Evolutionary conservation across 225 moss, liverwort and hornwort genomes (phyloP), one percentile per base, ranked within the genome.

Genomic region (Takakia lepidozioides): DNA sequence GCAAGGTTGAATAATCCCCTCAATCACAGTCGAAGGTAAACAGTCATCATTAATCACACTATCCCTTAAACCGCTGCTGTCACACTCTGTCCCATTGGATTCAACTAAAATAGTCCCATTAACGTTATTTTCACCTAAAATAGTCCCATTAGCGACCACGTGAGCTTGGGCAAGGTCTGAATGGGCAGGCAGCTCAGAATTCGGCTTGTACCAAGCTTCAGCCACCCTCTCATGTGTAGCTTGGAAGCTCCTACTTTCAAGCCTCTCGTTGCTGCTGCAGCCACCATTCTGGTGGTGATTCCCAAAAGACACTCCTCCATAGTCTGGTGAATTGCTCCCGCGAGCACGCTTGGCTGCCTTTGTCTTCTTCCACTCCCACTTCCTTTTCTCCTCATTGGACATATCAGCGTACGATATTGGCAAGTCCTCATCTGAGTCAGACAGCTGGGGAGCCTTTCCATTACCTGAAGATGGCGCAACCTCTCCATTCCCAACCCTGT

Each of bases 341-440:
- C 79, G 71, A 24, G 77, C 66, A 49, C 80, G 82, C 62, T 79
- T 85, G 16, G 70, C 75, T 28, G 85, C 85, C 64, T 91, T 91
- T 20, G 80, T 87, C 60, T 87, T 98, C 69, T 83, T 98, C 87
- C 85, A 81, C 46, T 98, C 80, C 80, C 78, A 83, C 50, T 68
- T 67, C 54, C 58, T 57, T 21, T 56, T 63, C 27, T 81, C 85
- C 26, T 68, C 65, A 11, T 44, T 25, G 13, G 58, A 59, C 8
- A 50, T 48, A 41, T 30, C 58, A 35, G 51, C 64, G 10, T 46
- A 23, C 5, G 29, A 13, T 15, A 59, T 58, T 14, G 39, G 13
- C 3, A 45, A 44, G 18, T 62, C 84, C 42, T 80, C 86, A 55
- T 71, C 65, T 10, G 54, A 68, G 56, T 48, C 61, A 56, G 59